Percentiles rank a stretch among this genome's conserved stretches.
These are phyloP conservation scores for Ramaria sp. DNA, from an alignment of 768 basidiomycete genomes.

Conservation along the genomic window DNA sequence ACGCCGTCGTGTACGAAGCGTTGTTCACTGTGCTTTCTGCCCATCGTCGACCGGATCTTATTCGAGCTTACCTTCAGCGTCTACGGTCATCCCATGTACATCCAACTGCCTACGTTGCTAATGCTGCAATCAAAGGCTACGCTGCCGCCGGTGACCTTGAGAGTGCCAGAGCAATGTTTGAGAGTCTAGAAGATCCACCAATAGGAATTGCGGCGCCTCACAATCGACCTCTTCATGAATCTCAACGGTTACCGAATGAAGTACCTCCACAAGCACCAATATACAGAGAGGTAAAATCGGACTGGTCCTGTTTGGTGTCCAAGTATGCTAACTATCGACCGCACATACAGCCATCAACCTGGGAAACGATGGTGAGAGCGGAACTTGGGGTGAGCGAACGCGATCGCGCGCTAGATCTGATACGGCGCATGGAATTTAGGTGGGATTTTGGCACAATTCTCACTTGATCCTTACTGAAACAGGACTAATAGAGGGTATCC, in stretches of 20 bases:
- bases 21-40: constrained; percentile 79
- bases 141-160: constrained; percentile 60
- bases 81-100: constrained; percentile 57
- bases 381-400: constrained; percentile 75
- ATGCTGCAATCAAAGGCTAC: constrained; percentile 69
- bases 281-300: constrained; percentile 62
- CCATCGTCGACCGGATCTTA: constrained; percentile 66
- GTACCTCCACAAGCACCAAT: constrained; percentile 46
- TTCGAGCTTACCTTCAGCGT: constrained; percentile 52
- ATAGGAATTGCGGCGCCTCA: constrained; percentile 79
- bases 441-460: constrained; percentile 22
- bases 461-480: not conserved
- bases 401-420: constrained; percentile 53
- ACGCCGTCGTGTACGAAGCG: constrained; percentile 84
- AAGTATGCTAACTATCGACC: constrained; percentile 3
- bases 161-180: constrained; percentile 68
- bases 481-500: not conserved
- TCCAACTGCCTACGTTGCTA: constrained; percentile 93
- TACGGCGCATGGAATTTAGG: constrained; percentile 66
- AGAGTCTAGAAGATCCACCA: constrained; percentile 66
- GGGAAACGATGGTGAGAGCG: constrained; percentile 91
- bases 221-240: constrained; percentile 66
- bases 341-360: constrained; percentile 64
- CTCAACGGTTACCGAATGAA: constrained; percentile 19
- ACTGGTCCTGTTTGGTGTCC: not conserved